Evolutionary conservation across 2,329 filamentous ascomycete species (phyloP).

Genomic region (Trichophyton rubrum): DNA sequence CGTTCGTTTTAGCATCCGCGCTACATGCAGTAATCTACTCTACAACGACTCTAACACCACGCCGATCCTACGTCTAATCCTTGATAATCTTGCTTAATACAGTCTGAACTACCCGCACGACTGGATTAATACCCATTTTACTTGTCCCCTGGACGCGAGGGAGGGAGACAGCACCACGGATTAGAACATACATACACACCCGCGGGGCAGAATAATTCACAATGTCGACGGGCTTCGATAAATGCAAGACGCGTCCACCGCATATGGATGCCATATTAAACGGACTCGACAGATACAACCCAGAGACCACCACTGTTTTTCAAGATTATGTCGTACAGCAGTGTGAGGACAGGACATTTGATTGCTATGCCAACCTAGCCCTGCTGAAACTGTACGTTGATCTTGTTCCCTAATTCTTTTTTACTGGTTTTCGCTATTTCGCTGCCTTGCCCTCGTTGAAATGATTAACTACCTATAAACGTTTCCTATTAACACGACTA

Average conservation of each 20-base stretch:
- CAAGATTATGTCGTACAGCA: slow-evolving; percentile 91
- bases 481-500: slow-evolving; percentile 77
- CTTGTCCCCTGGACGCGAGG: neutral
- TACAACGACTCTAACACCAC: too few species aligned
- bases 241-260: slow-evolving; percentile 80
- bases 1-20: too few species aligned
- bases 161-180: neutral
- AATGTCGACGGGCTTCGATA: slow-evolving; percentile 51
- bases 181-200: neutral
- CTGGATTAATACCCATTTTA: neutral
- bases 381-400: slow-evolving; percentile 77
- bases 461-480: slow-evolving; percentile 23
- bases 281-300: slow-evolving; percentile 96
- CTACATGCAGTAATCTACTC: too few species aligned
- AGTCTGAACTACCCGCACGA: too few species aligned
- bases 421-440: neutral
- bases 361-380: slow-evolving; percentile 93
- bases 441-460: neutral
- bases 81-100: too few species aligned
- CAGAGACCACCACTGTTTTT: slow-evolving; percentile 83
- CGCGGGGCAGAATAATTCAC: slow-evolving; percentile 1
- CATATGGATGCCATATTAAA: slow-evolving; percentile 90
- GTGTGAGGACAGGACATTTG: slow-evolving; percentile 87
- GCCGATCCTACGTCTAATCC: too few species aligned
- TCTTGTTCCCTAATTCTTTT: neutral